A percentile compares a stretch with the other conserved stretches of the same genome.
Evolutionary conservation across 768 basidiomycete genomes (phyloP).

Genomic region (Scleroderma bovista): DNA sequence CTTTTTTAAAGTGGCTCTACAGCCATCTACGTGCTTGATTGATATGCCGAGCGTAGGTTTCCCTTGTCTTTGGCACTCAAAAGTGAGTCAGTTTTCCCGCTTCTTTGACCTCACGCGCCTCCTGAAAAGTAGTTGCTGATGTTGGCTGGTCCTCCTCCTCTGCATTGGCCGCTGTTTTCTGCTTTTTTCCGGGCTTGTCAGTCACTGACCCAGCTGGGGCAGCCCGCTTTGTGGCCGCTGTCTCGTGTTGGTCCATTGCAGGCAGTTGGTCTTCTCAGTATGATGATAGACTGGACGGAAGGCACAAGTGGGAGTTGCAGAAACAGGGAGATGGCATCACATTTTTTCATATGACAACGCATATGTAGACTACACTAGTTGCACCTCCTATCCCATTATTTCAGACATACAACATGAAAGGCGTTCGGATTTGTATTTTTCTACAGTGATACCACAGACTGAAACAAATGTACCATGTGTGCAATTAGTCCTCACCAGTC

Average conservation of each 20-base stretch:
- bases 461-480: no score
- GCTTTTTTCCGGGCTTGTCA: background rate
- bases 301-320: no score
- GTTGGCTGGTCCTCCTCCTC: background rate
- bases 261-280: no score
- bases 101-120: background rate
- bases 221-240: background rate
- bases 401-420: no score
- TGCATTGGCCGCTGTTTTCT: background rate
- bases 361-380: no score
- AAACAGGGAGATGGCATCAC: no score
- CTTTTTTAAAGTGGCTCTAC: background rate
- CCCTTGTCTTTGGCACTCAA: background rate
- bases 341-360: no score
- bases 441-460: no score
- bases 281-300: no score
- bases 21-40: background rate
- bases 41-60: background rate
- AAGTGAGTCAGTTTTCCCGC: background rate
- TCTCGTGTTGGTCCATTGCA: background rate
- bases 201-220: background rate
- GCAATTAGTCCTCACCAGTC: background rate
- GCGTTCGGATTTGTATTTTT: no score
- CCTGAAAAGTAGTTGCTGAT: no score
- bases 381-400: no score